phyloP scores from a whole-genome alignment of 2,329 filamentous ascomycete genomes.

The Apiospora marii region DNA sequence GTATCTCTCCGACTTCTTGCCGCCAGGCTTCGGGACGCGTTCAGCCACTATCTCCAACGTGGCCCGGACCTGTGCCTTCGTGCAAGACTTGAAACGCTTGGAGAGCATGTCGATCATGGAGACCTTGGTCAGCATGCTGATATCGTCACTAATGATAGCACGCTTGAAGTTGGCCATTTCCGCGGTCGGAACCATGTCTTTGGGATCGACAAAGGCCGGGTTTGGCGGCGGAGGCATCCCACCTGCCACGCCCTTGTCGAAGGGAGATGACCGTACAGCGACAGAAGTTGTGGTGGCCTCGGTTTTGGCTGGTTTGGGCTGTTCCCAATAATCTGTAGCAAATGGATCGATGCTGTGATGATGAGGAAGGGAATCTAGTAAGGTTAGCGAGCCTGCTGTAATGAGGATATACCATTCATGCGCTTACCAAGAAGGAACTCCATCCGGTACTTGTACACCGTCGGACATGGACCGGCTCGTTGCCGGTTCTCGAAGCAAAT shows the following conservation, averaged over 20 bases:
- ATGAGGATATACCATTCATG: not conserved
- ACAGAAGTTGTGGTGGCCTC: not conserved
- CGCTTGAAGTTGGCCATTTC: conserved; percentile 66
- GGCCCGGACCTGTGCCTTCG: conserved; percentile 74
- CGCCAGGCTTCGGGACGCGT: conserved; percentile 51
- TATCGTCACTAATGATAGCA: conserved; percentile 72
- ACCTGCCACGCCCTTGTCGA: not conserved
- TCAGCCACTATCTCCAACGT: conserved; percentile 73
- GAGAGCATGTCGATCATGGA: conserved; percentile 80
- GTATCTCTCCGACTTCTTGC: conserved; percentile 68
- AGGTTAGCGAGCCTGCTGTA: not conserved
- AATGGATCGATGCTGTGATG: conserved; percentile 80
- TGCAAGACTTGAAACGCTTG: conserved; percentile 74
- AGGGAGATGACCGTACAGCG: conserved; percentile 4
- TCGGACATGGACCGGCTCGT: conserved; percentile 55
- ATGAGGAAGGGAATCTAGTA: conserved; percentile 54
- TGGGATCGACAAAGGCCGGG: conserved; percentile 54
- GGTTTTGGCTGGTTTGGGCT: conserved; percentile 32
- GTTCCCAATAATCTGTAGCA: conserved; percentile 80
- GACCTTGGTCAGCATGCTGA: conserved; percentile 68
- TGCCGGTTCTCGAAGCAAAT: conserved; percentile 79
- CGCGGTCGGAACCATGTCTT: conserved; percentile 59
- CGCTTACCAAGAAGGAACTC: conserved; percentile 75
- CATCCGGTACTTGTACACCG: conserved; percentile 70
- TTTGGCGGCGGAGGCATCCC: conserved; percentile 36